Evolutionary conservation across 2,329 filamentous ascomycete species (phyloP), one percentile per base, ranked within the genome.

Genomic region (Botrytis fabae): DNA sequence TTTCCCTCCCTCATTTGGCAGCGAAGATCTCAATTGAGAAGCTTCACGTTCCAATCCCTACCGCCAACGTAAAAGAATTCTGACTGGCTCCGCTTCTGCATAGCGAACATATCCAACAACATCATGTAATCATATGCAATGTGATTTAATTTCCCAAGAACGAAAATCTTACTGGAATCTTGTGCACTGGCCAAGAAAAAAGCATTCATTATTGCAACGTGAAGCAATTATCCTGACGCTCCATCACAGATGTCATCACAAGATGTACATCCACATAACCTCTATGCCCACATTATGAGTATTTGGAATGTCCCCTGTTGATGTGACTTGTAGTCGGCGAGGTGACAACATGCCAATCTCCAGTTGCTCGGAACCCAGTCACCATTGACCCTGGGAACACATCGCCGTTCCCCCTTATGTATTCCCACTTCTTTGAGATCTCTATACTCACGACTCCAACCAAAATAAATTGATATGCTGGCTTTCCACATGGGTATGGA

Each of bases 401-500:
- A 69, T 68, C 65, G 48, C 25, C 40, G 28, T 51, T n/a, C 51
- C 65, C 65, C 54, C 38, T 68, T 38, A 18, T 42, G 48, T 18
- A 57, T 42, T 42, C 25, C 65, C 65, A 69, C 65, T 42, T 28
- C n/a, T 69, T 8, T 42, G 48, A 51, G 35, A 57, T 68, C 48
- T 57, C 4, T 40, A 66, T 46, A 54, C 38, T 40, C 20, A 51
- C n/a, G 35, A 28, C 35, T n/a, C 46, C 35, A 42, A 54, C 48
- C 22, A 2, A 28, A 18, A 54, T 42, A n/a, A 42, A 68, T 32
- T 69, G 65, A 69, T 42, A 69, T 69, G 65, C 65, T 42, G 38
- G 48, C 16, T 25, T 57, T 69, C 65, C 65, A 69, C 65, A 69
- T 69, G 65, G 65, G 38, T 18, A 42, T 69, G 65, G 65, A n/a